Evolutionary conservation across 2,329 filamentous ascomycete genomes (phyloP).

Genomic region (Colletotrichum godetiae): DNA sequence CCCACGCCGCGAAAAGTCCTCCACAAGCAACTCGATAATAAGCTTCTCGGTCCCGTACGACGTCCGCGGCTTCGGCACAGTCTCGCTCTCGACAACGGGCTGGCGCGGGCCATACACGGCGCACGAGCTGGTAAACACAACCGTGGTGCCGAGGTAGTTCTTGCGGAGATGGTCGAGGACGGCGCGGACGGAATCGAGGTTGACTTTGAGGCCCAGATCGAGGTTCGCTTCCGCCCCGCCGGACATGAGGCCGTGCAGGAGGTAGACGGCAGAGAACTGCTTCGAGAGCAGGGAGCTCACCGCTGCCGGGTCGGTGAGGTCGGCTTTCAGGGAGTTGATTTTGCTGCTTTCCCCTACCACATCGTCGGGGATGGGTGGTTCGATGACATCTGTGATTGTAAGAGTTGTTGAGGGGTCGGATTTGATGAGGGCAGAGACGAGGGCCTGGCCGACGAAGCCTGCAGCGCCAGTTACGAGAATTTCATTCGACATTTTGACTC

Average conservation of each 20-base stretch:
- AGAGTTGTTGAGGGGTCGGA: constrained; percentile 52
- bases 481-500: constrained; percentile 37
- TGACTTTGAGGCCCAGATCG: constrained; percentile 65
- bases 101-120: constrained; percentile 66
- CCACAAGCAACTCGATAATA: constrained; percentile 68
- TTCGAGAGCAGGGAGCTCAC: constrained; percentile 44
- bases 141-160: constrained; percentile 58
- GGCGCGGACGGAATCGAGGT: constrained; percentile 66
- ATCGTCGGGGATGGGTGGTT: constrained; percentile 61
- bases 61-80: constrained; percentile 63
- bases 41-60: constrained; percentile 73
- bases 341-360: constrained; percentile 39
- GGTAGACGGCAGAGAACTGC: constrained; percentile 60
- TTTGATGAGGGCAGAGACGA: constrained; percentile 66
- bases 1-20: constrained; percentile 62
- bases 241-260: constrained; percentile 75
- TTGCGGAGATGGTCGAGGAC: constrained; percentile 64
- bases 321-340: constrained; percentile 41
- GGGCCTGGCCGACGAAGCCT: constrained; percentile 73
- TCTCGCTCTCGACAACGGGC: constrained; percentile 52
- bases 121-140: constrained; percentile 69
- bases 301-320: constrained; percentile 47
- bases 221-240: constrained; percentile 70
- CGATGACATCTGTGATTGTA: constrained; percentile 67
- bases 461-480: constrained; percentile 74